Percentiles rank a stretch among this genome's conserved stretches.
These are phyloP conservation scores for Euphrasia confusa DNA, from an alignment of 257 asterid genomes.

Conservation along the genomic window DNA sequence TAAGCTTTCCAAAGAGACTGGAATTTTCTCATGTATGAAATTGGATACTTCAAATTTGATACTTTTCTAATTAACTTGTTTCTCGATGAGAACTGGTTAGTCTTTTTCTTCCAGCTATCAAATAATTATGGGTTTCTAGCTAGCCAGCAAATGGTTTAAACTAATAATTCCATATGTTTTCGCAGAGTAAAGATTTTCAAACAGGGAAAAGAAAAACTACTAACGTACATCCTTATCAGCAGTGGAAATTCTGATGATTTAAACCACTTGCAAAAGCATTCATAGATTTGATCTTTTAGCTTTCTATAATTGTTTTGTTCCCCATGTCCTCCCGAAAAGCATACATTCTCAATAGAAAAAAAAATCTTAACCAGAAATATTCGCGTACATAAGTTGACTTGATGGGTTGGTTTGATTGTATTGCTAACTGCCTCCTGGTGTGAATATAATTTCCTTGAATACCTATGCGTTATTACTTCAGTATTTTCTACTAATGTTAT, in stretches of 20 bases:
- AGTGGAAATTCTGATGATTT: background rate
- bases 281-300: background rate
- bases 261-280: background rate
- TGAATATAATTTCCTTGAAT: constrained; percentile 13
- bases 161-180: too few relatives aligned
- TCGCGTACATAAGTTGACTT: too few relatives aligned
- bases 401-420: background rate
- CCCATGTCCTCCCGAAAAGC: too few relatives aligned
- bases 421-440: constrained; percentile 15
- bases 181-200: too few relatives aligned
- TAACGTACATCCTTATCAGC: too few relatives aligned
- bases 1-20: constrained; percentile 5
- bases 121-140: background rate
- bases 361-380: too few relatives aligned
- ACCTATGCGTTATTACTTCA: constrained; percentile 3
- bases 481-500: constrained; percentile 23
- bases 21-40: constrained; percentile 1
- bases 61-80: background rate
- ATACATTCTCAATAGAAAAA: too few relatives aligned
- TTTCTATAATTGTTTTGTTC: background rate
- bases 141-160: too few relatives aligned
- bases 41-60: background rate
- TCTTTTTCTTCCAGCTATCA: constrained; percentile 1
- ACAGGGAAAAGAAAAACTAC: too few relatives aligned
- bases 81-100: background rate